Evolutionary conservation across 352 stramenopile genomes (phyloP), one percentile per base, ranked within the genome.

Genomic region (Phytophthora nicotianae): DNA sequence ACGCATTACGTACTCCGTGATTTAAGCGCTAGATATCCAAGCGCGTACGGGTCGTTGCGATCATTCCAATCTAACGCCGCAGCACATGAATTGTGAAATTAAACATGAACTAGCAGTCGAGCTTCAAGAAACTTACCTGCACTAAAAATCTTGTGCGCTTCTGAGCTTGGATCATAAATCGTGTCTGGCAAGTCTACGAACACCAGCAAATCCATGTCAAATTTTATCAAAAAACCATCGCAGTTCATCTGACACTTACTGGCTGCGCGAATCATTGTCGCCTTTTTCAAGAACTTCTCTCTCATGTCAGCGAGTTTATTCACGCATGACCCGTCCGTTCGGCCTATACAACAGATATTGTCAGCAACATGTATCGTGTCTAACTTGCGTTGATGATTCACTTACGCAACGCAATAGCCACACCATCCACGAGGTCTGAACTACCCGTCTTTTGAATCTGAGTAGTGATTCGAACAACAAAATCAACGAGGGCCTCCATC

Each of bases 111-210:
- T n/a, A n/a, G n/a, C n/a, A n/a, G n/a, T n/a, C n/a, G n/a, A n/a
- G n/a, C n/a, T n/a, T n/a, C n/a, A n/a, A n/a, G n/a, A n/a, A n/a
- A 40, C 29, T 52, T 48, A 91, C 83, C 71, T 50, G 83, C 66
- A 13, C 62, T 81, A 48, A 93, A 93, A 40, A 91, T 83, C 52
- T 89, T 90, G 71, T 90, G 60, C 14, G 78, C 78, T 35, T 78
- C 65, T 2, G 83, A 90, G 0, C 43, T 57, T n/a, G 66, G 37
- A 42, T 93, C 76, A 55, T 77, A 89, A 41, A 92, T 65, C 10
- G 68, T 62, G 26, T 73, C 70, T 4, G 83, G 83, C 4, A 92
- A 63, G 61, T 81, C 83, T 92, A 57, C 17, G 19, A 58, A 14
- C 8, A 53, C 32, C 32, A 38, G 27, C 11, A n/a, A 7, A 49